Conservation (phyloP, 192 early-diverging fungal genomes). For the Backusella westeae region DNA sequence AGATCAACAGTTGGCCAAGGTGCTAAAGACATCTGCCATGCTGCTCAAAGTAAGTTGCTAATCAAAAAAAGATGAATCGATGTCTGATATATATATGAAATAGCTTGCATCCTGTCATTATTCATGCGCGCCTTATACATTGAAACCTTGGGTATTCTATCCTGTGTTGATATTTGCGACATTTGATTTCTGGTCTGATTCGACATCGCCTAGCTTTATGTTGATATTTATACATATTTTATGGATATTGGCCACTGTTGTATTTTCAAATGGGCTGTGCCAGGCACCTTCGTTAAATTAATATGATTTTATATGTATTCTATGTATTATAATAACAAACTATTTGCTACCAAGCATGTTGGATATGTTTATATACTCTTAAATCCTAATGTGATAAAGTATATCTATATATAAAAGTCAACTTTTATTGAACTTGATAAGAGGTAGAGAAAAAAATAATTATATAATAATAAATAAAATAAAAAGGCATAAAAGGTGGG, state of each 20-base stretch:
- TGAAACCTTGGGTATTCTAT: conserved; percentile 27
- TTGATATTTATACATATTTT: conserved; percentile 22
- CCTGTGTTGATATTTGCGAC: conserved; percentile 36
- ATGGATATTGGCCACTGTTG: conserved; percentile 20
- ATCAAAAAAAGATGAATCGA: background rate
- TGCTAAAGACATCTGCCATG: conserved; percentile 11
- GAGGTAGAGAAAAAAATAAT: background rate
- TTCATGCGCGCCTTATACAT: conserved; percentile 38
- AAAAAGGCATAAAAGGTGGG: background rate
- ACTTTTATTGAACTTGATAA: too few relatives aligned
- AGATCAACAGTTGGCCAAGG: background rate
- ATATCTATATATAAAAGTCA: too few relatives aligned
- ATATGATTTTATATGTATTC: background rate
- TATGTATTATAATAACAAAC: too few relatives aligned
- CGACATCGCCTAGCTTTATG: conserved; percentile 16
- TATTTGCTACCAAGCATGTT: too few relatives aligned
- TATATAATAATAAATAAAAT: too few relatives aligned
- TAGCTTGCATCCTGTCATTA: conserved; percentile 38
- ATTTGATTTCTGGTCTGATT: conserved; percentile 34
- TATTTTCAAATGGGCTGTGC: conserved; percentile 16
- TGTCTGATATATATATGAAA: background rate
- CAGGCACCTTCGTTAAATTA: background rate
- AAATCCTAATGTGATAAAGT: too few relatives aligned
- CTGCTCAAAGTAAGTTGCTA: conserved; percentile 10
- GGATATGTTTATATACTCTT: too few relatives aligned